Evolutionary conservation across 768 basidiomycete genomes (phyloP).

Genomic region (Russula ochroleuca): DNA sequence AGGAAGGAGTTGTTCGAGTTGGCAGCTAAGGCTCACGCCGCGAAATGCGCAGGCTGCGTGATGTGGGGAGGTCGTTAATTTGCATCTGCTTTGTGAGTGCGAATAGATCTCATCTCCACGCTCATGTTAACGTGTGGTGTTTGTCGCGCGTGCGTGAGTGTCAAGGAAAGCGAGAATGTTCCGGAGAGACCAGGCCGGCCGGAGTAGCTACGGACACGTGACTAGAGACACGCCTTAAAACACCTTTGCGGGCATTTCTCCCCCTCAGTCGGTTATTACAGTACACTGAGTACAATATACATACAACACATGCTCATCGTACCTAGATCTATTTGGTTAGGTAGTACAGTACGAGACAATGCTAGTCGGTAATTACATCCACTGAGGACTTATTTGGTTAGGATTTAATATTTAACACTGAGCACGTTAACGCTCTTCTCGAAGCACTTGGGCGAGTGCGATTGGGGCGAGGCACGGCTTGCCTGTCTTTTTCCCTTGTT

Average conservation of each 20-base stretch:
- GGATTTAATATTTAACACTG: no score
- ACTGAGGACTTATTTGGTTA: no score
- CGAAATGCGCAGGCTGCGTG: slow-evolving; percentile 62
- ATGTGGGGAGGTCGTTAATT: slow-evolving; percentile 72
- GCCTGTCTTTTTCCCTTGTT: neutral
- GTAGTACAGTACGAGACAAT: no score
- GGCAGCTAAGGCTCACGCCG: slow-evolving; percentile 62
- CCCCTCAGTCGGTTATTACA: no score
- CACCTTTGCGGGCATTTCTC: no score
- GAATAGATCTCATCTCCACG: neutral
- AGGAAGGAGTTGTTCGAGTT: slow-evolving; percentile 51
- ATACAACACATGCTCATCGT: no score
- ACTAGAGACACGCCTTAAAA: no score
- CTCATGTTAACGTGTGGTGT: neutral
- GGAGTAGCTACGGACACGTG: no score
- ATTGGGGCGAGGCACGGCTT: slow-evolving; percentile 78
- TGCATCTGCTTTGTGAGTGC: slow-evolving; percentile 75
- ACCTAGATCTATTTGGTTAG: no score
- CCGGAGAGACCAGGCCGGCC: no score
- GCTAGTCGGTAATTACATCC: no score
- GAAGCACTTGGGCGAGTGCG: slow-evolving; percentile 79
- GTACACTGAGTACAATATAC: no score
- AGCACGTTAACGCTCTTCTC: slow-evolving; percentile 88
- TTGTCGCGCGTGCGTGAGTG: slow-evolving; percentile 29
- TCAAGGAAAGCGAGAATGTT: slow-evolving; percentile 55